A percentile compares a stretch with the other conserved stretches of the same genome.
Conservation (phyloP, 2,329 filamentous ascomycete genomes). For the Elsinoe fawcettii region DNA sequence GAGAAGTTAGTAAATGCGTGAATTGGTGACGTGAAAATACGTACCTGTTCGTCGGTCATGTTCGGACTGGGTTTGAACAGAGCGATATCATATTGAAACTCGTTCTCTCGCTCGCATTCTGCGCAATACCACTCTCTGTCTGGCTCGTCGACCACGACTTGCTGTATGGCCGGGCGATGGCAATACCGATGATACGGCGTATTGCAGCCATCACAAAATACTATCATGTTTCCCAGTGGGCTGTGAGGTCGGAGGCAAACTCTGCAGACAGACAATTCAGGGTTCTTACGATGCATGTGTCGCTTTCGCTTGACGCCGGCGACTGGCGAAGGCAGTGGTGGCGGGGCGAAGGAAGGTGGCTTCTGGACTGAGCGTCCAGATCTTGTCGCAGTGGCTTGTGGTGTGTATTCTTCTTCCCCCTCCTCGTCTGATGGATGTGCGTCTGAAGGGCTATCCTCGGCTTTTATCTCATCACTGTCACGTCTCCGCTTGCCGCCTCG, state of each 20-base stretch:
- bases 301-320: conserved; percentile 49
- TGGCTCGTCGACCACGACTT: conserved; percentile 58
- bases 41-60: conserved; percentile 37
- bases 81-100: conserved; percentile 31
- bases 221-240: conserved; percentile 67
- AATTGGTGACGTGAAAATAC: conserved; percentile 15
- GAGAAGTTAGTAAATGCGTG: background rate
- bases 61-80: conserved; percentile 34
- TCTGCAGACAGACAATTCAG: conserved; percentile 58
- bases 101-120: conserved; percentile 49
- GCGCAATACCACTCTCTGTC: conserved; percentile 65
- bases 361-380: conserved; percentile 66
- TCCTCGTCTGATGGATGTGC: conserved; percentile 33
- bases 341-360: conserved; percentile 55
- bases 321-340: conserved; percentile 40
- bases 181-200: conserved; percentile 74
- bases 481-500: conserved; percentile 18
- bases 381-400: conserved; percentile 60
- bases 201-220: conserved; percentile 79
- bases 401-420: conserved; percentile 38
- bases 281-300: conserved; percentile 44
- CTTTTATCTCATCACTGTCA: conserved; percentile 25
- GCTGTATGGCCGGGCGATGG: conserved; percentile 66
- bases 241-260: conserved; percentile 65
- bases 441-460: conserved; percentile 28